Base-by-base conservation (phyloP, 306 rosid species). In the Citrullus mucosospermus region DNA sequence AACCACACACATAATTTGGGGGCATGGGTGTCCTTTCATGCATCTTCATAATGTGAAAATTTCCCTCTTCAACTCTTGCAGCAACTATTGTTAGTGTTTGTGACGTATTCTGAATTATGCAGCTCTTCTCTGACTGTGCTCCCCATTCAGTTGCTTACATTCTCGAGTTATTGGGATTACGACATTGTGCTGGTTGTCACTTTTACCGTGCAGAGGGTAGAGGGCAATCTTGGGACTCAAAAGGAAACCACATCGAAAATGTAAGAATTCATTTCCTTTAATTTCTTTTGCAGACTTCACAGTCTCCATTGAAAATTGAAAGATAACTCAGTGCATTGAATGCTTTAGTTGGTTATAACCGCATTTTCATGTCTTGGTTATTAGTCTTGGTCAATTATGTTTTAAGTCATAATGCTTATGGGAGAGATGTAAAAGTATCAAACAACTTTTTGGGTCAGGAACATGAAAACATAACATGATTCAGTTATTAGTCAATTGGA, bases 121-220 rank as follows among this genome's bases (percentile, higher is more conserved):
- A 95, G 99, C 99, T 95, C 77, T 85, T 92, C 84, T 93, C 99
- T 11, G 93, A 92, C 73, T 95, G 97, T 78, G 97, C 97, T 43
- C 97, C 99, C 20, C 86, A 83, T 78, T 87, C 97, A n/a, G 92
- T 95, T 44, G 81, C 88, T 79, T 91, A 91, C 89, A 87, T 95
- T 85, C 89, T 92, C 28, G 87, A 88, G 80, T 71, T 95, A 85
- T 85, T 95, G 88, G n/a, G 80, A 62, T 78, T 92, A 84, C 87
- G 83, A 78, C 97, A 91, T 72, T 92, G 97, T 75, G 97, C 99
- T 16, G 99, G 99, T 62, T 95, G 97, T 82, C 91, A 91, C 78
- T 91, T 95, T 76, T 89, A 89, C 86, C 99, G 97, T 22, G 96
- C 97, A 10, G 99, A 95, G 85, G 62, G 88, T 78, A 88, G 96